Conservation (phyloP, 768 basidiomycete species). For the Russula emetica region DNA sequence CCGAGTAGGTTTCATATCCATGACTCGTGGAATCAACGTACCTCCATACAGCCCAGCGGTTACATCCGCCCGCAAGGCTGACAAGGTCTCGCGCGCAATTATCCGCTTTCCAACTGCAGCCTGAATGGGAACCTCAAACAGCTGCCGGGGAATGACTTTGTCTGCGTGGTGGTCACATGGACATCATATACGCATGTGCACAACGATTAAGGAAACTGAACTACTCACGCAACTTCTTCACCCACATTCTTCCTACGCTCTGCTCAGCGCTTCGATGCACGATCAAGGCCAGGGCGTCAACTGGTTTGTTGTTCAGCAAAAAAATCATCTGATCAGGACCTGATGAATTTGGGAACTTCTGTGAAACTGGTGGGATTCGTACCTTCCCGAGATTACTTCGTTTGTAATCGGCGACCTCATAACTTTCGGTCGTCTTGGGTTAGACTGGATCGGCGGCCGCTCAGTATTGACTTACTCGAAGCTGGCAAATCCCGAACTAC, state of each 20-base stretch:
- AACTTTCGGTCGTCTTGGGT: constrained; percentile 45
- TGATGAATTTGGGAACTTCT: constrained; percentile 7
- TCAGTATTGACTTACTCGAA: constrained; percentile 63
- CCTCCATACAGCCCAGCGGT: constrained; percentile 93
- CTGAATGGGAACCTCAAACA: constrained; percentile 95
- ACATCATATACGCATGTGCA: background rate
- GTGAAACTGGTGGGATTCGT: constrained; percentile 38
- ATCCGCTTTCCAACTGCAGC: constrained; percentile 84
- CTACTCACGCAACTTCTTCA: constrained; percentile 81
- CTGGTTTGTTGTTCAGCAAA: constrained; percentile 79
- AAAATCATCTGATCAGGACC: constrained; percentile 68
- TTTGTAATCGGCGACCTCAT: constrained; percentile 90
- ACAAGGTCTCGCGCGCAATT: constrained; percentile 84
- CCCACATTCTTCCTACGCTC: constrained; percentile 75
- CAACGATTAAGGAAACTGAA: background rate
- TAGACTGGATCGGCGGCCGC: background rate
- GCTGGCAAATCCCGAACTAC: constrained; percentile 86
- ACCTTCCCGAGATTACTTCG: constrained; percentile 82
- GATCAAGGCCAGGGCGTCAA: constrained; percentile 91
- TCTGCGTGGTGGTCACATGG: constrained; percentile 42
- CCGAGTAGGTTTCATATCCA: background rate
- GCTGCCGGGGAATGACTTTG: constrained; percentile 86
- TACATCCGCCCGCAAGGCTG: constrained; percentile 84
- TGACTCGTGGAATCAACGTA: constrained; percentile 29
- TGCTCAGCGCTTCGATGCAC: constrained; percentile 80